Percentiles rank a stretch among this genome's conserved stretches.
Conservation (phyloP, 2,329 filamentous ascomycete genomes). For the Apiospora arundinis region DNA sequence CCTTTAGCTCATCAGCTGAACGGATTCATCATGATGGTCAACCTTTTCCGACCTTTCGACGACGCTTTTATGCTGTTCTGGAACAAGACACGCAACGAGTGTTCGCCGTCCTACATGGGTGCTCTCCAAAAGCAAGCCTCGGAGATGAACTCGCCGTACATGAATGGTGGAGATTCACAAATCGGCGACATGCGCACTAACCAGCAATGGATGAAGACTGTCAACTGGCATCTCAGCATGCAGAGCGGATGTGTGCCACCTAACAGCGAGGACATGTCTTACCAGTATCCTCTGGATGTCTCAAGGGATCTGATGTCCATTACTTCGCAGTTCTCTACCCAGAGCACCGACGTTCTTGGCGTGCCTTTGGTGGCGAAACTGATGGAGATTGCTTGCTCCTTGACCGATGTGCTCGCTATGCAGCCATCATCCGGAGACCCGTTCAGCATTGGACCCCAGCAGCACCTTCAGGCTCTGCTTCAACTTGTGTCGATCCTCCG, state of each 20-base stretch:
- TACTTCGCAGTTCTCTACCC: conserved; percentile 73
- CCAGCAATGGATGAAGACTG: conserved; percentile 70
- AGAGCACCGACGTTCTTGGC: conserved; percentile 77
- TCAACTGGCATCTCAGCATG: conserved; percentile 66
- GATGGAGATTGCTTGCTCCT: conserved; percentile 75
- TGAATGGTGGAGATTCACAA: conserved; percentile 58
- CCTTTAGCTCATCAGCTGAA: conserved; percentile 58
- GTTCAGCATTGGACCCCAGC: conserved; percentile 71
- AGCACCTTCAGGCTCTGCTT: conserved; percentile 74
- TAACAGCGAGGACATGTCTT: conserved; percentile 60
- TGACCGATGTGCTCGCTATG: conserved; percentile 75
- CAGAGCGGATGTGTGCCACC: conserved; percentile 60
- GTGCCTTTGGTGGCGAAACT: conserved; percentile 82
- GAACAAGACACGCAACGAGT: conserved; percentile 68
- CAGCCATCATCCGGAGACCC: conserved; percentile 65
- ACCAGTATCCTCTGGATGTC: conserved; percentile 68
- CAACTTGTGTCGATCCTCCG: conserved; percentile 73
- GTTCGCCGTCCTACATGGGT: conserved; percentile 62
- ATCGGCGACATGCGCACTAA: conserved; percentile 62
- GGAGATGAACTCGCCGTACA: conserved; percentile 55
- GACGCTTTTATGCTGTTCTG: conserved; percentile 68
- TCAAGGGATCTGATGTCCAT: conserved; percentile 69
- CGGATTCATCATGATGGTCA: conserved; percentile 65
- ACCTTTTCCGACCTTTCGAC: conserved; percentile 70
- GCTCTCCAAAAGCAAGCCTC: conserved; percentile 68